Percentiles rank a stretch among this genome's conserved stretches.
These are phyloP conservation scores for Coix lacrymajobi DNA, from an alignment of 176 grass and related monocot species.

Conservation along the genomic window DNA sequence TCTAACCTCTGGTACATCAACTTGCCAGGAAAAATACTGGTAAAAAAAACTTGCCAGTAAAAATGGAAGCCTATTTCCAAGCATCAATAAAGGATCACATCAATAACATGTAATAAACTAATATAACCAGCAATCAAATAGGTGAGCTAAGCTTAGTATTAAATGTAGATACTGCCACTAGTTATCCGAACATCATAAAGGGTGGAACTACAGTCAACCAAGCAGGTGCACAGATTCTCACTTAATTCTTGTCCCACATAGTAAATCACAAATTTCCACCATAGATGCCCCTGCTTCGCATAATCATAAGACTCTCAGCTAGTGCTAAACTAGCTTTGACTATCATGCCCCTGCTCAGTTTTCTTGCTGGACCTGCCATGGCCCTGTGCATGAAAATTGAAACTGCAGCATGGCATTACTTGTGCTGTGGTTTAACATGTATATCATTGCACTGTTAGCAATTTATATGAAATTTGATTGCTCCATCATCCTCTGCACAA, in stretches of 20 bases:
- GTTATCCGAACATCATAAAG: neutral
- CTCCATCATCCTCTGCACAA: neutral
- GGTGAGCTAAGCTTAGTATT: neutral
- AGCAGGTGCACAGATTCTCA: neutral
- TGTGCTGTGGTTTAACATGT: neutral
- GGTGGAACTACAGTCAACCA: neutral
- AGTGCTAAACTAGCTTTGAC: neutral
- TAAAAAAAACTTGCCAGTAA: neutral
- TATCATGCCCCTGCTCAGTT: neutral
- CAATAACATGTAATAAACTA: neutral
- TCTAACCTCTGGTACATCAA: neutral
- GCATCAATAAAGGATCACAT: constrained; percentile 2
- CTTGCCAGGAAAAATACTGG: neutral
- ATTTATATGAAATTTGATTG: neutral
- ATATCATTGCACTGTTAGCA: neutral
- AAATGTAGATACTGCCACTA: neutral
- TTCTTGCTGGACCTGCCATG: neutral
- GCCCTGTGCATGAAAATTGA: neutral
- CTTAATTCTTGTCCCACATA: neutral
- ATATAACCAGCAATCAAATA: neutral
- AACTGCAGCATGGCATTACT: neutral
- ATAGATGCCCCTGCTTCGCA: neutral
- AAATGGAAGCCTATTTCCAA: neutral
- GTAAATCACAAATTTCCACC: neutral
- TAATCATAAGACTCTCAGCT: neutral